A percentile compares a stretch with the other conserved stretches of the same genome.
These are phyloP conservation scores for Ramaria rubella DNA, from an alignment of 768 basidiomycete species.

Conservation along the genomic window DNA sequence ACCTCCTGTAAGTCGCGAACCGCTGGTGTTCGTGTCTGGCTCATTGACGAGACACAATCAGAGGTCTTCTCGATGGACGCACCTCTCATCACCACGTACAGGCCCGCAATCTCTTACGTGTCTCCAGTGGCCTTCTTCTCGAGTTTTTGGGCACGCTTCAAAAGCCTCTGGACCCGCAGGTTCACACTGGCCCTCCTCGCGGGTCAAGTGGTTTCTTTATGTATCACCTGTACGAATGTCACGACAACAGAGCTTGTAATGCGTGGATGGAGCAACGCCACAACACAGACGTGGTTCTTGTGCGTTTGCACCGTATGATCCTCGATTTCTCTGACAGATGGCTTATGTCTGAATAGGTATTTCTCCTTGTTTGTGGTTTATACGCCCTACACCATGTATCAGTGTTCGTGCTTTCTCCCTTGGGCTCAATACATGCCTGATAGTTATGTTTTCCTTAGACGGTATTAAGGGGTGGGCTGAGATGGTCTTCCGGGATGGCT, in stretches of 20 bases:
- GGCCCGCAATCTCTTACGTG: constrained; percentile 63
- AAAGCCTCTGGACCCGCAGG: constrained; percentile 70
- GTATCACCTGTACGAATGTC: constrained; percentile 85
- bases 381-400: constrained; percentile 85
- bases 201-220: constrained; percentile 79
- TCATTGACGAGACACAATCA: no score
- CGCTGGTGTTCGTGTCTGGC: no score
- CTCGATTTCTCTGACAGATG: neutral
- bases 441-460: constrained; percentile 38
- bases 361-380: constrained; percentile 68
- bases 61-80: neutral
- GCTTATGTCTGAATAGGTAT: constrained; percentile 45
- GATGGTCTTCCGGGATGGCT: constrained; percentile 67
- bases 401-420: constrained; percentile 45
- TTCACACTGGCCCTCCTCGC: constrained; percentile 65
- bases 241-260: constrained; percentile 71
- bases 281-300: constrained; percentile 82
- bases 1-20: no score
- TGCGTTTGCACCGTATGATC: constrained; percentile 33
- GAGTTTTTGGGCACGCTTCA: constrained; percentile 56
- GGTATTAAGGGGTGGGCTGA: constrained; percentile 81
- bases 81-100: constrained; percentile 7
- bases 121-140: constrained; percentile 46
- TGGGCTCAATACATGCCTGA: neutral
- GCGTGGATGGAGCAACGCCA: constrained; percentile 66